phyloP scores from a whole-genome alignment of 768 basidiomycete species.

The Tylopilus plumbeoviolaceoides region DNA sequence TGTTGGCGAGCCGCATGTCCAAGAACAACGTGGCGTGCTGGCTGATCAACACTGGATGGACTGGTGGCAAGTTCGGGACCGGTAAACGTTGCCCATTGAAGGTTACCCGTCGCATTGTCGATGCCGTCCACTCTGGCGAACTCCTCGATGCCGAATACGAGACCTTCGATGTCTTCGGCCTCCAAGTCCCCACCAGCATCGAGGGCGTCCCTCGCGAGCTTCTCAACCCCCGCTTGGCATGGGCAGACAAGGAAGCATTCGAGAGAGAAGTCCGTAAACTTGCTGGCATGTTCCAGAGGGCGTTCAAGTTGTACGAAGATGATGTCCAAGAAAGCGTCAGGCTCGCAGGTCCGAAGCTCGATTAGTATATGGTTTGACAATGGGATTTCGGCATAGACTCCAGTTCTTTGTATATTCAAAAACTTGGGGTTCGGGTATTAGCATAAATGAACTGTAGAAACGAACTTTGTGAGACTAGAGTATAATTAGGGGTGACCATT shows the following conservation, averaged over 20 bases:
- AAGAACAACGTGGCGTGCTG: slow-evolving; percentile 89
- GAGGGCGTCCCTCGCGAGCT: slow-evolving; percentile 89
- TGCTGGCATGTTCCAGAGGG: slow-evolving; percentile 90
- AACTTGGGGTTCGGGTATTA: not conserved
- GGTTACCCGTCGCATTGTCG: slow-evolving; percentile 93
- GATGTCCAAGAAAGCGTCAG: slow-evolving; percentile 80
- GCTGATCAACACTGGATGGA: slow-evolving; percentile 99
- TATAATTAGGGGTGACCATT: no score
- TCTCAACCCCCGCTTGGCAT: slow-evolving; percentile 83
- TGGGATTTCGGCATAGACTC: not conserved
- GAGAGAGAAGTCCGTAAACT: slow-evolving; percentile 84
- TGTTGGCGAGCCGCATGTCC: slow-evolving; percentile 92
- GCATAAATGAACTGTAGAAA: slow-evolving; percentile 1
- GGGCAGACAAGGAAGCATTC: slow-evolving; percentile 88
- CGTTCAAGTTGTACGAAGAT: slow-evolving; percentile 87
- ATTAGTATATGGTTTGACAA: slow-evolving; percentile 8
- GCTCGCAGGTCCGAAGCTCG: slow-evolving; percentile 65
- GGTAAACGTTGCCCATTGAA: slow-evolving; percentile 96
- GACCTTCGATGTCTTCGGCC: slow-evolving; percentile 77
- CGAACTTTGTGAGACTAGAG: not conserved
- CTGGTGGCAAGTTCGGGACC: slow-evolving; percentile 87
- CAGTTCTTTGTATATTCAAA: not conserved
- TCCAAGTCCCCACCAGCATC: slow-evolving; percentile 77
- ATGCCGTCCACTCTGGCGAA: slow-evolving; percentile 92
- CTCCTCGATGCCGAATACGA: slow-evolving; percentile 86